Base-by-base conservation (phyloP, 2,329 filamentous ascomycete genomes). In the Aspergillus unguis region DNA sequence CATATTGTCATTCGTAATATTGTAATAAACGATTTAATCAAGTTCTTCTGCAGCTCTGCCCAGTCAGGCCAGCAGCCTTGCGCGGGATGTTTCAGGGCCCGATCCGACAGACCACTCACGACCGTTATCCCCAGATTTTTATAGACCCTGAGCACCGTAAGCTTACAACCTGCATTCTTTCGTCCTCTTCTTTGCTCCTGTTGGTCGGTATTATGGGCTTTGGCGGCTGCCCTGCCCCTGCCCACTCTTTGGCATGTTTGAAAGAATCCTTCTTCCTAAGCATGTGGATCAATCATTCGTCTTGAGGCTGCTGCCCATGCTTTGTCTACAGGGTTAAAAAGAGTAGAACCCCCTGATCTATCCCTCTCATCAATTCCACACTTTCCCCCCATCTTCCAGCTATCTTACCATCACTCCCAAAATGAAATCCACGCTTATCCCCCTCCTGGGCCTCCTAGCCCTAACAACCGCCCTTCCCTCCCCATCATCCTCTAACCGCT, bases 181-280 rank as follows among this genome's bases (percentile, higher is more conserved):
- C 27, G n/a, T 17, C n/a, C 25, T 47, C 6, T 32, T 10, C n/a
- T 27, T 44, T 28, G 42, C 42, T 47, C 17, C 17, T 31, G 26
- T 31, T 47, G 32, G 25, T n/a, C 11, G 17, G 17, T 17, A 17
- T 17, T 17, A 17, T 37, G 36, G 7, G 36, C 36, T 17, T 47
- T n/a, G 27, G 29, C 38, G 35, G 35, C 35, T 17, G 23, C 11
- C 31, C 6, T 4, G 23, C 40, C 11, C 35, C 26, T 25, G 27
- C 37, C 46, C 37, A 48, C 37, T 33, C 27, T 48, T 11, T 25
- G 46, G 46, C 29, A 48, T 48, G 37, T 35, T 25, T 10, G 28
- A 48, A 48, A 23, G 46, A 48, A 48, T 42, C 37, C 46, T 41
- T 11, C 11, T 31, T 17, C 17, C 17, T 17, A 17, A 11, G 23